Base-by-base conservation (phyloP, 2,329 filamentous ascomycete species). In the Nigrospora osmanthi region DNA sequence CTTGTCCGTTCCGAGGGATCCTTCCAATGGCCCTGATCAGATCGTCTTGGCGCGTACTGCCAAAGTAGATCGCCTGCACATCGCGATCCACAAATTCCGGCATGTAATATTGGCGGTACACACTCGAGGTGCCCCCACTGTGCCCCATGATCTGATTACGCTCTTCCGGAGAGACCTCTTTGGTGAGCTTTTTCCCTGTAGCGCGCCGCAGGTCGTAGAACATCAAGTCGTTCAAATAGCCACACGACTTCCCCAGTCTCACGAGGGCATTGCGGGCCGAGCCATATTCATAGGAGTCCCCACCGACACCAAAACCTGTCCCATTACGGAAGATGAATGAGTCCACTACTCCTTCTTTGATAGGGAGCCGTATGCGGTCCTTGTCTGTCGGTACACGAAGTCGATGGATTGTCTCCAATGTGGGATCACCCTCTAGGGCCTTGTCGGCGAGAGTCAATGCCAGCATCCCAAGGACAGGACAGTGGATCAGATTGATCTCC, bases 391-490 rank as follows among this genome's bases (percentile, higher is more conserved):
- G 23, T 10, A 28, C 23, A 6, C 23, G 23, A 6, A 28, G 23
- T 28, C 23, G 23, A 28, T 28, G 23, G 23, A 28, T 28, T 10
- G 23, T 28, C 9, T 28, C 23, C 23, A 28, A 28, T 28, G 23
- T 28, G 23, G 23, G 23, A 6, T 28, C 23, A 10, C 23, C 23
- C 9, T 28, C 23, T 10, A 58, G 58, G 32, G 49, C 50, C 35
- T 49, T 48, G 49, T 60, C 49, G 14, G 47, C 46, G 44, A 58
- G 43, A 14, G 55, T 54, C 34, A 60, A 49, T 44, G 53, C 49
- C 37, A 56, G 40, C 13, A 52, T 54, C 48, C 49, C 47, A 36
- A 50, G 46, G 14, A 60, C 48, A 35, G 33, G 38, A 40, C 42
- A 52, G 42, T 43, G 53, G 14, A 48, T 40, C 12, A 58, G 46